phyloP scores from a whole-genome alignment of 2,329 filamentous ascomycete genomes.

The Curvularia eragrostidis region DNA sequence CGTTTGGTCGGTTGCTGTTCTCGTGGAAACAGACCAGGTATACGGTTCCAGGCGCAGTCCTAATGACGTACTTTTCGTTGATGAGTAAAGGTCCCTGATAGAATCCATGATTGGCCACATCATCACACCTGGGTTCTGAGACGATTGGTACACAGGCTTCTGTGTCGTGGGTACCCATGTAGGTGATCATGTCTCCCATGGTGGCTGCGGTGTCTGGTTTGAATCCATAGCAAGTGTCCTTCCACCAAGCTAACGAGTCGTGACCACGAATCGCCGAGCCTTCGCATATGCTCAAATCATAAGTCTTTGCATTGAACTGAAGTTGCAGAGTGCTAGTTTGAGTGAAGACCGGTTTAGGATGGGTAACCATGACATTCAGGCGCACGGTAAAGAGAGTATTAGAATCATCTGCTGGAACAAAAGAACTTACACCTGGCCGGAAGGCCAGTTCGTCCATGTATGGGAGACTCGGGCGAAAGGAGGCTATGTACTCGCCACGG shows the following conservation, averaged over 20 bases:
- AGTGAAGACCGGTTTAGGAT: not conserved
- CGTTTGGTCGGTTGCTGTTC: conserved; percentile 2
- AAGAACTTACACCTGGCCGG: not conserved
- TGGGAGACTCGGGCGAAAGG: not conserved
- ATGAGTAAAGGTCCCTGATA: not conserved
- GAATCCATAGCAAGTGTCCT: conserved; percentile 20
- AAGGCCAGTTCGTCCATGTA: not conserved
- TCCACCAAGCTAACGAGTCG: conserved; percentile 22
- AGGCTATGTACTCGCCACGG: conserved; percentile 13
- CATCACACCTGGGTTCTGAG: not conserved
- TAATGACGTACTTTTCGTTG: conserved; percentile 20
- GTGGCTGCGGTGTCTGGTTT: not conserved
- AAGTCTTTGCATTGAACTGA: conserved; percentile 23
- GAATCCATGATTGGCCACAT: too few relatives aligned
- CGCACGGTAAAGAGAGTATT: conserved; percentile 4
- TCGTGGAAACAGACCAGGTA: conserved; percentile 19
- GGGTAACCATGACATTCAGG: not conserved
- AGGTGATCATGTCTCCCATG: not conserved
- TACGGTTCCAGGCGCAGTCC: not conserved
- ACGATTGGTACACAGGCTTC: not conserved
- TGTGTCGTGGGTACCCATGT: conserved; percentile 2
- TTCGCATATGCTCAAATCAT: conserved; percentile 13
- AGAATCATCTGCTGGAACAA: conserved; percentile 12
- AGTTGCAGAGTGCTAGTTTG: not conserved
- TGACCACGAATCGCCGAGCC: not conserved